These are phyloP conservation scores for Colletotrichum scovillei DNA, from an alignment of 2,329 filamentous ascomycete species.

Conservation along the genomic window DNA sequence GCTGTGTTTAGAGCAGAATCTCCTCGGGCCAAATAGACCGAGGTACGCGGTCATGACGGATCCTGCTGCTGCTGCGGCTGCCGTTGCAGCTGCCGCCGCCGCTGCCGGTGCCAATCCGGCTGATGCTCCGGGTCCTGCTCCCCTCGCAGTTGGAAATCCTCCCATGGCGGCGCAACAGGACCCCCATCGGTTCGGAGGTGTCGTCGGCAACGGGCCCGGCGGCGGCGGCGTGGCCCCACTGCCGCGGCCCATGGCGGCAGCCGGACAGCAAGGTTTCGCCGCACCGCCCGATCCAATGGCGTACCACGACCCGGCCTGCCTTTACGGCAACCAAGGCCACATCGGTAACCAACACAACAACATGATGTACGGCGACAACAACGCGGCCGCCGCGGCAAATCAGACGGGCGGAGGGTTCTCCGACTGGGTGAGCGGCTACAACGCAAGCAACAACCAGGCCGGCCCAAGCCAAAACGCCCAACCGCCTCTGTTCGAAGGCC, in stretches of 20 bases:
- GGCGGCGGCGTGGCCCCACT: no score
- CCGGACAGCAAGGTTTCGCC: background rate
- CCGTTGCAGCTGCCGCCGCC: no score
- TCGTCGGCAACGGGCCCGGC: background rate
- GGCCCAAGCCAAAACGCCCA: background rate
- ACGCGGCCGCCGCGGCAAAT: constrained; percentile 2
- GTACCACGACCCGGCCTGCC: background rate
- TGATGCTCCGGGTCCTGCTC: background rate
- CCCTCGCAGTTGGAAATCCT: background rate
- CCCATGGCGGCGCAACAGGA: background rate
- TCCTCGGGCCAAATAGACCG: constrained; percentile 27
- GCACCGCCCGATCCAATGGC: background rate
- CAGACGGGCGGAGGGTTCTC: constrained; percentile 5
- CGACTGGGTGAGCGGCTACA: constrained; percentile 7
- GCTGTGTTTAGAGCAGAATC: background rate
- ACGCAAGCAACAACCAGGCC: background rate
- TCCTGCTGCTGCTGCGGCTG: background rate
- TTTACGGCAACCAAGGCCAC: background rate
- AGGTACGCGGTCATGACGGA: constrained; percentile 34
- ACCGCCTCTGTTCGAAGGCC: constrained; percentile 7
- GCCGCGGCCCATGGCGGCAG: background rate
- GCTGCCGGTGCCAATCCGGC: no score
- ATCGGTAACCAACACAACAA: background rate
- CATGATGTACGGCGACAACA: constrained; percentile 13
- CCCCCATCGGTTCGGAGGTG: background rate